Conservation (phyloP, 1,284 basidiomycete genomes). For the Ceratobasidium theobromae region DNA sequence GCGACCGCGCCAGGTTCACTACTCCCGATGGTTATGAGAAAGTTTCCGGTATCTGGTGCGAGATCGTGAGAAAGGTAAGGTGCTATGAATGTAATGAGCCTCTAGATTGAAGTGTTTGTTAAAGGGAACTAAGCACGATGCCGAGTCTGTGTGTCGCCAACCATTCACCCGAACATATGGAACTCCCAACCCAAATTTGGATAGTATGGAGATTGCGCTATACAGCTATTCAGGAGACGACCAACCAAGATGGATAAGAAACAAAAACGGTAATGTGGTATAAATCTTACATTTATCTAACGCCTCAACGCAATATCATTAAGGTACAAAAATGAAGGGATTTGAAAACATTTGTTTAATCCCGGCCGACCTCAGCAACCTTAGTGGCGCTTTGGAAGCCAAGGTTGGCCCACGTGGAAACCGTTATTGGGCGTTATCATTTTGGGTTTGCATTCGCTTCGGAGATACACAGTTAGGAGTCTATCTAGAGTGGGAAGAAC, state of each 20-base stretch:
- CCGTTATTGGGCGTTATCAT: not conserved
- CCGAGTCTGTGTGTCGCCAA: not conserved
- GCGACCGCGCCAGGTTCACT: not conserved
- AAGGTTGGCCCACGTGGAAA: not conserved
- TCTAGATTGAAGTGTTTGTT: not conserved
- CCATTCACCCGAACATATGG: not conserved
- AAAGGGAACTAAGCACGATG: not conserved
- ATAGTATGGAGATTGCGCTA: not conserved
- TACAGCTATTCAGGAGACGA: not conserved
- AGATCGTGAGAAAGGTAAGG: conserved; percentile 6
- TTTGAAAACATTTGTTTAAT: not conserved
- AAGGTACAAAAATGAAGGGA: not conserved
- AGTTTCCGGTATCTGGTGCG: conserved; percentile 26
- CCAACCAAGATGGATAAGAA: not conserved
- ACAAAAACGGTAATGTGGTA: not conserved
- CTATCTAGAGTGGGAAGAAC: conserved; percentile 1
- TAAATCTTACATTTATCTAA: not conserved
- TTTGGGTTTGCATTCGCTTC: not conserved
- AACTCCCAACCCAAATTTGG: not conserved
- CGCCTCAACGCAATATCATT: not conserved
- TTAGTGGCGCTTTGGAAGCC: not conserved
- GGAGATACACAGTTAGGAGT: not conserved
- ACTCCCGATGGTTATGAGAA: conserved; percentile 17
- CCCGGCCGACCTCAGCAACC: not conserved
- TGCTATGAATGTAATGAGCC: not conserved